phyloP scores from a whole-genome alignment of 345 rosid genomes.

The Erysimum cheiranthoides region DNA sequence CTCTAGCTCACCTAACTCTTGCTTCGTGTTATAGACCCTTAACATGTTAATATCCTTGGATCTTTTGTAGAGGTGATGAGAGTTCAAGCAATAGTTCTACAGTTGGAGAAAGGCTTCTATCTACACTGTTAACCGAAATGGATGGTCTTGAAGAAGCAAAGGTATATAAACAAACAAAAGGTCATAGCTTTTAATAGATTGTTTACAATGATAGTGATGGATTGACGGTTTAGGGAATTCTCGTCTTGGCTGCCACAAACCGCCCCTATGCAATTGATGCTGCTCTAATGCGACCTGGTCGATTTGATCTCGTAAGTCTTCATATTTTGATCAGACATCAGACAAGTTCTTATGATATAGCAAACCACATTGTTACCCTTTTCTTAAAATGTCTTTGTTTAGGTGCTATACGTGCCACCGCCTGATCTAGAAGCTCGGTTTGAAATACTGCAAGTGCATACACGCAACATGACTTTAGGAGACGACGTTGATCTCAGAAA shows the following conservation, averaged over 20 bases:
- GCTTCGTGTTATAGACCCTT: not conserved
- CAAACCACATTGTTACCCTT: not conserved
- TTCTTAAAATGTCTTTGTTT: constrained; percentile 12
- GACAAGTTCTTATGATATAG: not conserved
- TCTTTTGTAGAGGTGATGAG: constrained; percentile 62
- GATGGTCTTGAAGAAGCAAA: constrained; percentile 94
- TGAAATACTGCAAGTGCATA: constrained; percentile 79
- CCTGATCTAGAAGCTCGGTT: constrained; percentile 80
- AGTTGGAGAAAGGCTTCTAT: constrained; percentile 93
- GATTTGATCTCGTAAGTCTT: constrained; percentile 75
- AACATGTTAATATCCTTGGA: constrained; percentile 1
- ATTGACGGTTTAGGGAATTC: constrained; percentile 66
- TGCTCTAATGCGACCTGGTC: constrained; percentile 96
- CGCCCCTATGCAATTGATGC: constrained; percentile 91
- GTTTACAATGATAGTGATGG: not conserved
- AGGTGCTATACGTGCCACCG: constrained; percentile 86
- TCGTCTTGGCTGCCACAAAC: constrained; percentile 92
- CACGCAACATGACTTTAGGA: constrained; percentile 73
- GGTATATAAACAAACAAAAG: constrained; percentile 44
- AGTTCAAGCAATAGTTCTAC: constrained; percentile 65
- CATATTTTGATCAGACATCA: constrained; percentile 2
- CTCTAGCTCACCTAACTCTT: constrained; percentile 2
- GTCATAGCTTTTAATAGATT: not conserved
- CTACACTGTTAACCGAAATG: constrained; percentile 94
- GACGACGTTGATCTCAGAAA: constrained; percentile 71